Percentiles rank a stretch among this genome's conserved stretches.
Conservation (phyloP, 1,139 yeast genomes). For the Suhomyces wounanorum region DNA sequence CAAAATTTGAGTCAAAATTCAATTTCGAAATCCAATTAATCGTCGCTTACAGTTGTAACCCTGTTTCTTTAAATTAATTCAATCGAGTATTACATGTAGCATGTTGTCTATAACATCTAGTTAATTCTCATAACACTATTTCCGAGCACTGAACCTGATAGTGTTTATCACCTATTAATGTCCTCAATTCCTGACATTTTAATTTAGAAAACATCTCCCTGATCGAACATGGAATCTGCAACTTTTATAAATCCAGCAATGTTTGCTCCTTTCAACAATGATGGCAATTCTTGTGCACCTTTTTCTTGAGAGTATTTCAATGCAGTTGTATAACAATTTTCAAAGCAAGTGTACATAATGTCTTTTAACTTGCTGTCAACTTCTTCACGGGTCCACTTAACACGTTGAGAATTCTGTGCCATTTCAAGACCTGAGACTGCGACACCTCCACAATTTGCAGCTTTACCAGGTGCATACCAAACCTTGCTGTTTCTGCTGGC, state of each 20-base stretch:
- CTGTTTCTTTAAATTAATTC: too few relatives aligned
- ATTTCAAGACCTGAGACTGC: constrained; percentile 98
- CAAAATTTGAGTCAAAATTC: too few relatives aligned
- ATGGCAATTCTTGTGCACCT: constrained; percentile 65
- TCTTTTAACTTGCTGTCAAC: constrained; percentile 31
- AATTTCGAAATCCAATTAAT: too few relatives aligned
- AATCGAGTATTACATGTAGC: too few relatives aligned
- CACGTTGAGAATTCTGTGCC: constrained; percentile 99
- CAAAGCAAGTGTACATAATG: constrained; percentile 92
- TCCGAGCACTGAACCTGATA: too few relatives aligned
- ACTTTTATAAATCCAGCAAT: constrained; percentile 98
- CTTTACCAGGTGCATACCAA: constrained; percentile 99
- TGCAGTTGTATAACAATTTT: constrained; percentile 90
- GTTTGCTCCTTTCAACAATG: constrained; percentile 97
- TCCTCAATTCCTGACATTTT: too few relatives aligned
- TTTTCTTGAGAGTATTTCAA: constrained; percentile 73
- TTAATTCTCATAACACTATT: too few relatives aligned
- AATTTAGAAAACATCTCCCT: constrained; percentile 72
- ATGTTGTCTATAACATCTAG: too few relatives aligned
- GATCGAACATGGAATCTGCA: constrained; percentile 97
- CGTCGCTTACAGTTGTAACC: too few relatives aligned
- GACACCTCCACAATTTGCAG: constrained; percentile 99
- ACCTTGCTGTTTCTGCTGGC: constrained; percentile 75
- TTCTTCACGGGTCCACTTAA: constrained; percentile 31
- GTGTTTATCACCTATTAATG: too few relatives aligned